phyloP scores from a whole-genome alignment of 306 rosid genomes.

The Potentilla sterilis region DNA sequence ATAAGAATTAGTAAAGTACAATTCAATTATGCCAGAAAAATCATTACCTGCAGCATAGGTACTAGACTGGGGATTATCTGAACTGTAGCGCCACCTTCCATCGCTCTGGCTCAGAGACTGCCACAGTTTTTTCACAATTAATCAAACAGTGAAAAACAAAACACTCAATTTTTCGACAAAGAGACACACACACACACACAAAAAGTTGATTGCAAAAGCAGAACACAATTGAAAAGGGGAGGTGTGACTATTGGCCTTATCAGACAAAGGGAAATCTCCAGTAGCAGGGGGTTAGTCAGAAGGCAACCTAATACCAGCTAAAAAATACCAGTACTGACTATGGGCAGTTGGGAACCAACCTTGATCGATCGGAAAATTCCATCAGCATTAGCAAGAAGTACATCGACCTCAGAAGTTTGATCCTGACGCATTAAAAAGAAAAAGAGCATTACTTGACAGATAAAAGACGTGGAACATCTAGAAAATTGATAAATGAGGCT shows the following conservation, averaged over 20 bases:
- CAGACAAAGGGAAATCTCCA: conserved; percentile 13
- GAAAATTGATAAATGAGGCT: background rate
- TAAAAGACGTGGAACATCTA: background rate
- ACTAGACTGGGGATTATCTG: conserved; percentile 87
- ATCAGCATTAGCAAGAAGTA: conserved; percentile 64
- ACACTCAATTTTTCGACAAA: background rate
- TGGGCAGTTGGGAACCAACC: conserved; percentile 39
- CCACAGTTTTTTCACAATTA: conserved; percentile 27
- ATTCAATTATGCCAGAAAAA: conserved; percentile 12
- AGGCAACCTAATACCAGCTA: conserved; percentile 15
- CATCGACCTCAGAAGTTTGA: conserved; percentile 63
- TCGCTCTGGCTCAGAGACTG: conserved; percentile 99
- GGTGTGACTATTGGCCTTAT: background rate
- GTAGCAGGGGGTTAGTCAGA: conserved; percentile 22
- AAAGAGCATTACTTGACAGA: background rate
- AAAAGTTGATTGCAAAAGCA: background rate
- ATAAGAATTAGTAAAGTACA: background rate
- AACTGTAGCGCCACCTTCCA: conserved; percentile 98
- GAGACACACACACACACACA: conserved; percentile 16
- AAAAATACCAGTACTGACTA: conserved; percentile 18
- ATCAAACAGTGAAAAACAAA: conserved; percentile 17
- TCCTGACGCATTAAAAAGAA: conserved; percentile 41
- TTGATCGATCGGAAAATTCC: conserved; percentile 77
- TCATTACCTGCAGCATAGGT: conserved; percentile 94
- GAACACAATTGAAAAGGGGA: background rate